Evolutionary conservation across 352 stramenopile genomes (phyloP), one percentile per base, ranked within the genome.

Genomic region (Phytophthora podocarpi): DNA sequence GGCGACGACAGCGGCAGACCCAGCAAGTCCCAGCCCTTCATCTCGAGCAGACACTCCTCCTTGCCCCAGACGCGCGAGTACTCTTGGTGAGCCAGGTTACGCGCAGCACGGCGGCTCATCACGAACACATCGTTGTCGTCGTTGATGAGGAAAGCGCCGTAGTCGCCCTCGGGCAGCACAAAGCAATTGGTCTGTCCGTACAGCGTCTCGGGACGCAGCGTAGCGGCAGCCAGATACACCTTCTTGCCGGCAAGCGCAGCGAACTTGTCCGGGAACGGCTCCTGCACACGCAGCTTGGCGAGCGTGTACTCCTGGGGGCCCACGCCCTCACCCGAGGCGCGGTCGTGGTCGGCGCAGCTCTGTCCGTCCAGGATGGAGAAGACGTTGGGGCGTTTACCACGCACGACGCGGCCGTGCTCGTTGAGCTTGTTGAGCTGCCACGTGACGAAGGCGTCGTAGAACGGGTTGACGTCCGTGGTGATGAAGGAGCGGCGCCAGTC

Each of bases 161-260:
- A 99, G 76, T 99, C 95, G 54, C 97, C 98, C 18, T 97, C 93
- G 8, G 98, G 98, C 35, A 99, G 86, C 60, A 99, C 96, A 67
- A 99, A 99, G 87, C 97, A 99, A 86, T 99, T 99, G 11, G 98
- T 99, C 87, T 99, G 98, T 45, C 98, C 98, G 73, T 99, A 98
- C 94, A 99, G 99, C 40, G 98, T 99, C 82, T 99, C 98, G 0
- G 98, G 97, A 57, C 98, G 93, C 28, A 99, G 86, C 28, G 98
- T 99, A 5, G 98, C 98, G 1, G 98, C 96, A 4, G 98, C 97
- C 36, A 99, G 72, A 76, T 95, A 99, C 11, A 99, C 93, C 42
- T 95, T 94, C 67, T 97, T 91, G 57, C 85, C 88, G 1, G 72
- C 64, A 20, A 98, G 78, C 6, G 82, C 31, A 28, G 78, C 64